phyloP scores from a whole-genome alignment of 148 eudicot genomes.

The Rhododendron griersonianum region DNA sequence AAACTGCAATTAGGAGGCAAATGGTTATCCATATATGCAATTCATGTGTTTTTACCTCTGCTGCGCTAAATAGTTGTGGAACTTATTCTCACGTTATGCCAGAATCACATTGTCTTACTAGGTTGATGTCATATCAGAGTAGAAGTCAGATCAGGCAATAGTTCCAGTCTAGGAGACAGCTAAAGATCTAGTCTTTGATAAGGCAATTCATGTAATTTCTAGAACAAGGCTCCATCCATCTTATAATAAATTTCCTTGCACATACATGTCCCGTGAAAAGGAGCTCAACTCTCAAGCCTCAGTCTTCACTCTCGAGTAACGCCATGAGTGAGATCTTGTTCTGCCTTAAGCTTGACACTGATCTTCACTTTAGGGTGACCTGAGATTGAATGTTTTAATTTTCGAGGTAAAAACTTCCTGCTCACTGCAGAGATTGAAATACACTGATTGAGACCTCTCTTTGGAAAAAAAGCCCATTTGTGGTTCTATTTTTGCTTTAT shows the following conservation, averaged over 20 bases:
- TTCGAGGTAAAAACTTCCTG: not conserved
- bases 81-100: not conserved
- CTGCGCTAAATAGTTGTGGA: not conserved
- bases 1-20: not conserved
- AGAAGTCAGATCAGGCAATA: not conserved
- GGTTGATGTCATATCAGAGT: not conserved
- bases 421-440: not conserved
- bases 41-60: not conserved
- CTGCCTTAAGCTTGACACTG: not conserved
- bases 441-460: not conserved
- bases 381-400: not conserved
- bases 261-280: not conserved
- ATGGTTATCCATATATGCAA: not conserved
- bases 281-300: not conserved
- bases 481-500: not conserved
- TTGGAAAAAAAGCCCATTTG: not conserved
- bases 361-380: not conserved
- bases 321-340: not conserved
- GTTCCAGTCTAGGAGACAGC: not conserved
- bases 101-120: not conserved
- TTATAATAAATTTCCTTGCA: not conserved
- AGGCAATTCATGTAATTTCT: not conserved
- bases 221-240: not conserved
- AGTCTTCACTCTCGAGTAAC: not conserved
- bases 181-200: not conserved